Evolutionary conservation across 2,329 filamentous ascomycete species (phyloP).

Genomic region (Colletotrichum spinosum): DNA sequence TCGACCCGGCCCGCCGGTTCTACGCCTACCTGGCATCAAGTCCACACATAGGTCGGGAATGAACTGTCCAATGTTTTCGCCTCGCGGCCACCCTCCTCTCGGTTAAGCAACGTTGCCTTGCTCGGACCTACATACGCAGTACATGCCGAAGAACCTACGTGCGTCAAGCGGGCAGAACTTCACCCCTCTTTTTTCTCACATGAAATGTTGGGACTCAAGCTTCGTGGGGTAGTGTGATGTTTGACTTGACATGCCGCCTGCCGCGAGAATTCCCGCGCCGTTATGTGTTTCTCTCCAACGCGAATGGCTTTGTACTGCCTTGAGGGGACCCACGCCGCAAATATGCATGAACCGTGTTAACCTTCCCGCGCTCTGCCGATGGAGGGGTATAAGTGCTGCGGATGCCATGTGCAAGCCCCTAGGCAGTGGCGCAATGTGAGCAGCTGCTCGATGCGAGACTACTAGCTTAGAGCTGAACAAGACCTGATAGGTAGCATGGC

Average conservation of each 20-base stretch:
- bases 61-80: conserved; percentile 18
- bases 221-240: too few species aligned
- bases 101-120: not conserved
- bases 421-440: not conserved
- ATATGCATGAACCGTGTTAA: too few species aligned
- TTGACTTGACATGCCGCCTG: not conserved
- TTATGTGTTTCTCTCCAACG: too few species aligned
- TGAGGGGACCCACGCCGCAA: too few species aligned
- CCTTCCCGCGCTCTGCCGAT: conserved; percentile 22
- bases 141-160: conserved; percentile 30
- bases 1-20: conserved; percentile 42
- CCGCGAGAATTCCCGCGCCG: not conserved
- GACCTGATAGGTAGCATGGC: too few species aligned
- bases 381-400: conserved; percentile 14
- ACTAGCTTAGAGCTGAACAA: too few species aligned
- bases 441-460: too few species aligned
- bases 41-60: conserved; percentile 4
- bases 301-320: too few species aligned
- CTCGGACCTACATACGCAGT: not conserved
- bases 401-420: conserved; percentile 5
- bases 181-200: conserved; percentile 4
- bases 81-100: not conserved
- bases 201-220: not conserved
- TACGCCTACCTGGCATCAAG: conserved; percentile 12
- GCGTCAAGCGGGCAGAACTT: not conserved